phyloP scores from a whole-genome alignment of 2,329 filamentous ascomycete species.

The Aspergillus alliaceus region DNA sequence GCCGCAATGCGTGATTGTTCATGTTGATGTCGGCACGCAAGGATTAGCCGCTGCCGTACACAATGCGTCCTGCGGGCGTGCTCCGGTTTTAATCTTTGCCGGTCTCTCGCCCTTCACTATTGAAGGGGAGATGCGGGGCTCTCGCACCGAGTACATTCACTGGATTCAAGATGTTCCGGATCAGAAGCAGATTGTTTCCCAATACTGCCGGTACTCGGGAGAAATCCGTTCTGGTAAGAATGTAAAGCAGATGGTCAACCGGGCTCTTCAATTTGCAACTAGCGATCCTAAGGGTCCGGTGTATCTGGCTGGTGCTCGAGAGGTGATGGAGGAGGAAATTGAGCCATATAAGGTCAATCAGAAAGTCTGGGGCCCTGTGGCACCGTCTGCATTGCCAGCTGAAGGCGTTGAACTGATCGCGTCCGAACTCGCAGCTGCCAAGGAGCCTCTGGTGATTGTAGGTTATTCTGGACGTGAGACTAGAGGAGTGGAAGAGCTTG shows the following conservation, averaged over 20 bases:
- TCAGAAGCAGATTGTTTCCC: slow-evolving; percentile 74
- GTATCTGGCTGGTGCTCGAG: slow-evolving; percentile 74
- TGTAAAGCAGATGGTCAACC: slow-evolving; percentile 85
- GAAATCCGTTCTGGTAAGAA: slow-evolving; percentile 84
- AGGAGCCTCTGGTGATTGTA: slow-evolving; percentile 51
- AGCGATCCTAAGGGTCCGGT: slow-evolving; percentile 77
- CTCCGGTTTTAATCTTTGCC: slow-evolving; percentile 75
- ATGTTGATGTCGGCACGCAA: slow-evolving; percentile 81
- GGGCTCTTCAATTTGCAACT: slow-evolving; percentile 77
- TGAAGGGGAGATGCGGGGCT: slow-evolving; percentile 74
- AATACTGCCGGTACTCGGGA: slow-evolving; percentile 81
- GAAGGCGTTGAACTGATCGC: slow-evolving; percentile 47
- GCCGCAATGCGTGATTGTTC: slow-evolving; percentile 75
- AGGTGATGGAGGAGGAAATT: slow-evolving; percentile 84
- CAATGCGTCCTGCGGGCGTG: slow-evolving; percentile 73
- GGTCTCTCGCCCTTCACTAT: slow-evolving; percentile 74
- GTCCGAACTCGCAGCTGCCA: slow-evolving; percentile 46
- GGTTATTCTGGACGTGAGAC: slow-evolving; percentile 52
- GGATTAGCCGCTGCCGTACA: slow-evolving; percentile 75
- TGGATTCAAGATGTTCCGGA: slow-evolving; percentile 85
- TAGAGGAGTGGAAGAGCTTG: slow-evolving; percentile 44
- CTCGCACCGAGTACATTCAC: slow-evolving; percentile 80
- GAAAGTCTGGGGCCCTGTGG: slow-evolving; percentile 68
- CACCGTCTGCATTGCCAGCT: slow-evolving; percentile 62
- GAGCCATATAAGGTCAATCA: slow-evolving; percentile 69